Evolutionary conservation across 345 rosid genomes (phyloP).

Genomic region (Hevea brasiliensis): DNA sequence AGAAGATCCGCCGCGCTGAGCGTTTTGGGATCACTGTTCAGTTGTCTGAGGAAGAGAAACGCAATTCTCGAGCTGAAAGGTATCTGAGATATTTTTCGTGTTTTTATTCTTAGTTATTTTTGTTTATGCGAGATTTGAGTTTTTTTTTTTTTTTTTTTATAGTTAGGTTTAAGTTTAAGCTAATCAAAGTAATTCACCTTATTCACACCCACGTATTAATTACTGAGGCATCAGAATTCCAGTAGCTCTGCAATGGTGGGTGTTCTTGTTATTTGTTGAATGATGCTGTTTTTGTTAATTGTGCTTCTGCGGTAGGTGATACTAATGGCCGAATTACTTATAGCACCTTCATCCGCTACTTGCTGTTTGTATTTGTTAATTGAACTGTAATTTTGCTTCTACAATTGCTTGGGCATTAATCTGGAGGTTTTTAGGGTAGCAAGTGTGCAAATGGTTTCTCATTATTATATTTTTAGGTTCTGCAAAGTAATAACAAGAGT

Average conservation of each 20-base stretch:
- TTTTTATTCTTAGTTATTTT: no score
- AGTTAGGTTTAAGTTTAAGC: no score
- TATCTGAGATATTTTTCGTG: constrained; percentile 8
- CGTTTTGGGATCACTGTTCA: constrained; percentile 78
- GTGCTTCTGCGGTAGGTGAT: background rate
- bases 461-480: no score
- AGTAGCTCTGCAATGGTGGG: no score
- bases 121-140: no score
- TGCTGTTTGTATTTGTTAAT: no score
- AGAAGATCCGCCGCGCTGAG: constrained; percentile 92
- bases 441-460: background rate
- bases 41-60: constrained; percentile 86
- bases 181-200: no score
- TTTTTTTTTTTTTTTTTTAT: no score
- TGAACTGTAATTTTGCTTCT: background rate
- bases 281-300: background rate
- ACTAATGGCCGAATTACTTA: background rate
- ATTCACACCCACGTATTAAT: no score
- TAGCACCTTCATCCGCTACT: background rate
- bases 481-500: background rate
- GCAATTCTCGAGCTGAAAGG: constrained; percentile 94
- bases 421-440: background rate
- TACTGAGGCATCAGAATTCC: no score
- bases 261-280: background rate
- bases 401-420: background rate